Base-by-base conservation (phyloP, 1,139 yeast genomes). In the Suhomyces wounanorum region DNA sequence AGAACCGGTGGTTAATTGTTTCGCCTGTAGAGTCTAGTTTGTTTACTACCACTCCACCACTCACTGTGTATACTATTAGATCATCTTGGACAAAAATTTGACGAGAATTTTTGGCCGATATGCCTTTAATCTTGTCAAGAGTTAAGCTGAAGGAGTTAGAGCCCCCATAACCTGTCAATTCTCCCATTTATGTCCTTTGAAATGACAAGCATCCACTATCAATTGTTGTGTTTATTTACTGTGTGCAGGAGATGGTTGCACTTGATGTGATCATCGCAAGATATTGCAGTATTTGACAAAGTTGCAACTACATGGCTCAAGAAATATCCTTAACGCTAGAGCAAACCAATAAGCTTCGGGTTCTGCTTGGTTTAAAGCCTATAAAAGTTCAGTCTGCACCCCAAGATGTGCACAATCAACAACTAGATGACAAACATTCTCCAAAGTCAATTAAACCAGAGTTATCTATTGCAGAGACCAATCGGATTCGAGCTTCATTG, bases 11-110 rank as follows among this genome's bases (percentile, higher is more conserved):
- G 47, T 63, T 52, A 16, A 55, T 43, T 0, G 67, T 57, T 30
- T 50, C 45, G 21, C 57, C 57, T 3, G 55, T 55, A 30, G 41
- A 39, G 47, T 68, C 62, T 1, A 76, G 51, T 26, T 63, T 59
- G 41, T 79, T 67, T 4, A 83, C 81, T 4, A 84, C 86, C 0
- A 83, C 88, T 0, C 89, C 89, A 7, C 88, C 87, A 45, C 89
- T 84, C 3, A 87, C 87, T 1, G 83, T 76, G 58, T 84, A 84
- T 0, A 85, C 89, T 13, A 85, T 59, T 6, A 69, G 51, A 53
- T 76, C 68, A 11, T 68, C 77, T 25, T 70, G 73, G 1, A 75
- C 66, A 25, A 73, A 66, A 52, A 82, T 70, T 43, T 77, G 73
- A 39, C 61, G 60, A 8, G 67, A 52, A 14, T 55, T 50, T 45